Conservation (phyloP, 495 filamentous ascomycete genomes). For the Xylaria flabelliformis region DNA sequence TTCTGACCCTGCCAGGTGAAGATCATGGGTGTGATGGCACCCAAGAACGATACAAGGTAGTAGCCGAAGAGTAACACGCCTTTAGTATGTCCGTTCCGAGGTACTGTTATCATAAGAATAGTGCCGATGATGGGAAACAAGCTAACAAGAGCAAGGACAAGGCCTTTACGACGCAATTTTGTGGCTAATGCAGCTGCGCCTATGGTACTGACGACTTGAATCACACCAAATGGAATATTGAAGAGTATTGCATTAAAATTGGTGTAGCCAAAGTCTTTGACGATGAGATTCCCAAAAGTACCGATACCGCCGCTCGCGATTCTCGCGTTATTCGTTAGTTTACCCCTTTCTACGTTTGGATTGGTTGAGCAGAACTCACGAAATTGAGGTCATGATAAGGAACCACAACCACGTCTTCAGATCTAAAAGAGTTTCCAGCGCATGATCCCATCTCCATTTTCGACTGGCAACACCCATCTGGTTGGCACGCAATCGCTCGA, state of each 20-base stretch:
- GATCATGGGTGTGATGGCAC: slow-evolving; percentile 61
- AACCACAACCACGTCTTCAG: slow-evolving; percentile 75
- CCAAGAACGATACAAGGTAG: slow-evolving; percentile 51
- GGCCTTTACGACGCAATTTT: slow-evolving; percentile 59
- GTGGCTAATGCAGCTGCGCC: slow-evolving; percentile 55
- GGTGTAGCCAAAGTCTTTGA: slow-evolving; percentile 66
- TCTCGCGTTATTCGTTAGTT: slow-evolving; percentile 11
- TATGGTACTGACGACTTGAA: slow-evolving; percentile 54
- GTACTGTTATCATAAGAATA: slow-evolving; percentile 59
- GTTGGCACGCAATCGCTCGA: slow-evolving; percentile 59
- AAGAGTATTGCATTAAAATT: slow-evolving; percentile 67
- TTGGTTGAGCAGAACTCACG: slow-evolving; percentile 32
- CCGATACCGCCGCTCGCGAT: slow-evolving; percentile 60
- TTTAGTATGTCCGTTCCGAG: slow-evolving; percentile 55
- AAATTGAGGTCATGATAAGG: slow-evolving; percentile 58
- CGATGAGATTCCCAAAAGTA: slow-evolving; percentile 69
- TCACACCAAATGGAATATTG: slow-evolving; percentile 67
- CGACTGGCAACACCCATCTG: slow-evolving; percentile 54
- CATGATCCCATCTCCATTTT: slow-evolving; percentile 54
- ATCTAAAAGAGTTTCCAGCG: slow-evolving; percentile 66
- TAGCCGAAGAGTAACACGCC: slow-evolving; percentile 49
- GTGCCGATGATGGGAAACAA: slow-evolving; percentile 62
- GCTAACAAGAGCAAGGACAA: slow-evolving; percentile 61
- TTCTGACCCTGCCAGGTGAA: slow-evolving; percentile 72
- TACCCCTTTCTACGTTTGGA: background rate